Evolutionary conservation across 2,329 filamentous ascomycete genomes (phyloP), one percentile per base, ranked within the genome.

Genomic region (Ophiocordyceps polyrhachis-furcata): DNA sequence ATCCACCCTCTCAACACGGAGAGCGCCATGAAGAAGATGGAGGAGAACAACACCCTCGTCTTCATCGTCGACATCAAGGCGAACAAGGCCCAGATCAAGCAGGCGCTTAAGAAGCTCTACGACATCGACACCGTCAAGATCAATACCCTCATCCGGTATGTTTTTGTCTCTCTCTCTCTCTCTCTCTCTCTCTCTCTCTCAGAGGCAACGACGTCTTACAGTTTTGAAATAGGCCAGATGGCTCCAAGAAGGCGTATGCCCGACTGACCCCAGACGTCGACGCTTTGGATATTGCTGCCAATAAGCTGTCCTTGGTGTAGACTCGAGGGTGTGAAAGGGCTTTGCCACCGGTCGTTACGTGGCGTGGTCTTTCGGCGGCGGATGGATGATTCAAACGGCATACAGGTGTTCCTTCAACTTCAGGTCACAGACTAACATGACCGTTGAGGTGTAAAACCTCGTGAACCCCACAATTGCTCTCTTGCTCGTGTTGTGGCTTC

Each of bases 11-110:
- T 98, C 64, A 98, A 98, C 82, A 98, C 91, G 50, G 91, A 98
- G 83, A 91, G 83, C 63, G 91, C 93, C 62, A 96, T 98, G 89
- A 98, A 98, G 86, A 95, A 95, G 83, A 95, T 98, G 59, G 91
- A 98, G 78, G 91, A 98, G 83, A 88, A 98, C 81, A 98, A 98
- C 80, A 98, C 91, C 56, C 80, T 98, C 44, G 86, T 93, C 65
- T 95, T 95, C 78, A 93, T 94, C 58, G 86, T 93, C 63, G 83
- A 95, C 58, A 73, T 89, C 68, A 93, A 93, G 82, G 81, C 89
- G 68, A 98, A 98, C 81, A 98, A 98, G 85, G 81, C 87, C 65
- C 91, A 98, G 76, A 98, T 98, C 74, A 95, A 95, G 79, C 75
- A 79, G 61, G 84, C 89, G 52, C 74, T 98, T 57, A 98, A 96